These are phyloP conservation scores for Apiotrichum sp. DNA, from an alignment of 1,284 basidiomycete species.

Conservation along the genomic window DNA sequence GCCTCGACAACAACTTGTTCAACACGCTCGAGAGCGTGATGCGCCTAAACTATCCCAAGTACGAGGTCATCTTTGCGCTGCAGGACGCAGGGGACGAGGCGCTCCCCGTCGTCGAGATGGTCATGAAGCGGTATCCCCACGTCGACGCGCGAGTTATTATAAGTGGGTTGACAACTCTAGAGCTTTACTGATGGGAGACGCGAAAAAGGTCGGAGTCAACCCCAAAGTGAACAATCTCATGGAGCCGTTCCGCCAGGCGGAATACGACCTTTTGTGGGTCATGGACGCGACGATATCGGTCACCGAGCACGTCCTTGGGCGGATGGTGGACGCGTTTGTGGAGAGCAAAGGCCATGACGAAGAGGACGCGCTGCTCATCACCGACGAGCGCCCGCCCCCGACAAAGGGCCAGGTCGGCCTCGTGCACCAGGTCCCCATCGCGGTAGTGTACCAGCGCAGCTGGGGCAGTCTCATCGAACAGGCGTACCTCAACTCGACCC, in stretches of 20 bases:
- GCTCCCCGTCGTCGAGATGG: slow-evolving; percentile 64
- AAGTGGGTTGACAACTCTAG: slow-evolving; percentile 53
- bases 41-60: slow-evolving; percentile 77
- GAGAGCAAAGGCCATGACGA: slow-evolving; percentile 19
- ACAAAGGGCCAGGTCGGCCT: slow-evolving; percentile 58
- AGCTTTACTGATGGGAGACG: slow-evolving; percentile 31
- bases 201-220: slow-evolving; percentile 68
- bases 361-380: slow-evolving; percentile 28
- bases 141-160: slow-evolving; percentile 67
- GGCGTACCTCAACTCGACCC: slow-evolving; percentile 92
- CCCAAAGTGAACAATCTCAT: slow-evolving; percentile 98
- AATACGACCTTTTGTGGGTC: slow-evolving; percentile 90
- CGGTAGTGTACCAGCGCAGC: slow-evolving; percentile 59
- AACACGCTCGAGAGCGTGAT: slow-evolving; percentile 90
- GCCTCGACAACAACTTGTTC: slow-evolving; percentile 84
- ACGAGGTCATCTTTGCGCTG: slow-evolving; percentile 79
- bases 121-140: slow-evolving; percentile 64
- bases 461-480: slow-evolving; percentile 84
- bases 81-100: slow-evolving; percentile 78
- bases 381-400: slow-evolving; percentile 24
- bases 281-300: slow-evolving; percentile 88
- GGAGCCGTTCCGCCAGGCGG: slow-evolving; percentile 69
- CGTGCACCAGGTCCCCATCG: slow-evolving; percentile 94
- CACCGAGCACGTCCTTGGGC: slow-evolving; percentile 70
- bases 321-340: slow-evolving; percentile 67